phyloP scores from a whole-genome alignment of 495 filamentous ascomycete genomes.

The Lophiotrema nucula region DNA sequence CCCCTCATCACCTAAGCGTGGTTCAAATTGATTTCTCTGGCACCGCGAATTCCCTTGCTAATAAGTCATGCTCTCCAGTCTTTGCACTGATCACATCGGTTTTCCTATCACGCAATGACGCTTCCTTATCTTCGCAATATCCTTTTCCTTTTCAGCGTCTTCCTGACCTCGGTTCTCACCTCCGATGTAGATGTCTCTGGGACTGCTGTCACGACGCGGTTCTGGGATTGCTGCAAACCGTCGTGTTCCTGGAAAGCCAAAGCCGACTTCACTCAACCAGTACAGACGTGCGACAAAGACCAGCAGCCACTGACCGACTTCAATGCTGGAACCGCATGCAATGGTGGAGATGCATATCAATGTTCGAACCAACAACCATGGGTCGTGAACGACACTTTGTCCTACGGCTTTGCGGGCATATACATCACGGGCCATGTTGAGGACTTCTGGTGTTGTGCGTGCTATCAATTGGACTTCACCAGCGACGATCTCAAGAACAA shows the following conservation, averaged over 20 bases:
- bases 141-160: constrained; percentile 64
- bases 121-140: constrained; percentile 30
- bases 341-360: constrained; percentile 57
- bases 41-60: constrained; percentile 29
- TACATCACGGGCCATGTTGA: constrained; percentile 51
- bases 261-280: constrained; percentile 47
- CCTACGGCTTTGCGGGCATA: constrained; percentile 66
- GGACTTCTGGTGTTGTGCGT: constrained; percentile 63
- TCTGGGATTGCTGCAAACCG: constrained; percentile 72
- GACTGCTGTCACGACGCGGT: constrained; percentile 55
- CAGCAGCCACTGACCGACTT: constrained; percentile 50
- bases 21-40: constrained; percentile 31
- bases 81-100: constrained; percentile 24
- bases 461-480: constrained; percentile 52
- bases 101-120: constrained; percentile 34
- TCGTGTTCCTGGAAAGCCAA: constrained; percentile 64
- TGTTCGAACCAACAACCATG: constrained; percentile 62
- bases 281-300: constrained; percentile 55
- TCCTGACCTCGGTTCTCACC: constrained; percentile 30
- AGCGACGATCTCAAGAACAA: constrained; percentile 45
- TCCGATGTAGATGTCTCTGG: constrained; percentile 7
- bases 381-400: constrained; percentile 56
- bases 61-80: constrained; percentile 25
- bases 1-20: constrained; percentile 29
- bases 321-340: constrained; percentile 45